Evolutionary conservation across 441 rosid species (phyloP).

Genomic region (Lepidium campestre): DNA sequence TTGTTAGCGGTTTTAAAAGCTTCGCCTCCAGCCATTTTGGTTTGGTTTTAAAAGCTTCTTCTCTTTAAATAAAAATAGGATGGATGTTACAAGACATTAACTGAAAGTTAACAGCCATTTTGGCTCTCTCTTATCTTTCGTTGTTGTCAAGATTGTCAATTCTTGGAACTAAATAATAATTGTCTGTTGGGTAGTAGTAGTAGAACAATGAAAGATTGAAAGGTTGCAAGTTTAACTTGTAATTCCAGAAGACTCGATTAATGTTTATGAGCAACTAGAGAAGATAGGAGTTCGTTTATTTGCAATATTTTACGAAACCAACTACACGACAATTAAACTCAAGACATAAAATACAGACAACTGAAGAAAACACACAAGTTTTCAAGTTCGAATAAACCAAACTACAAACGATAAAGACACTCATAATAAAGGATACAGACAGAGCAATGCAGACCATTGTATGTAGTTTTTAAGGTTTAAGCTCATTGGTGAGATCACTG

Average conservation of each 20-base stretch:
- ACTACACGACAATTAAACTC: not conserved
- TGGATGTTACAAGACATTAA: not conserved
- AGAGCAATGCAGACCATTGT: not conserved
- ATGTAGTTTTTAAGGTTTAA: not conserved
- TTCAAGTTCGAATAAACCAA: not conserved
- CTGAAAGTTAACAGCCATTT: not conserved
- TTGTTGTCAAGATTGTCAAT: not conserved
- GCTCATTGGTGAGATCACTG: not conserved
- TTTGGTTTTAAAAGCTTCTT: too few species aligned
- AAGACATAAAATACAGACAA: not conserved
- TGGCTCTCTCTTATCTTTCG: not conserved
- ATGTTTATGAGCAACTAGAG: not conserved
- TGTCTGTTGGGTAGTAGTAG: not conserved
- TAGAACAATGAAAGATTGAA: too few species aligned
- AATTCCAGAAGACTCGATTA: not conserved
- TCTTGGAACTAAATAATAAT: slow-evolving; percentile 2
- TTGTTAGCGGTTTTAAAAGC: slow-evolving; percentile 6
- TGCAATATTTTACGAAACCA: not conserved
- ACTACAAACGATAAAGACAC: not conserved
- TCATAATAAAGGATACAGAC: not conserved
- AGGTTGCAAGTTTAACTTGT: not conserved
- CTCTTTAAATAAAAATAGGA: too few species aligned
- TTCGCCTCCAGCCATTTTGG: not conserved
- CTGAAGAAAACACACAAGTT: not conserved
- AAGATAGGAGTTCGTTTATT: not conserved